Evolutionary conservation across 2,329 filamentous ascomycete species (phyloP), one percentile per base, ranked within the genome.

Genomic region (Pseudonectria foliicola): DNA sequence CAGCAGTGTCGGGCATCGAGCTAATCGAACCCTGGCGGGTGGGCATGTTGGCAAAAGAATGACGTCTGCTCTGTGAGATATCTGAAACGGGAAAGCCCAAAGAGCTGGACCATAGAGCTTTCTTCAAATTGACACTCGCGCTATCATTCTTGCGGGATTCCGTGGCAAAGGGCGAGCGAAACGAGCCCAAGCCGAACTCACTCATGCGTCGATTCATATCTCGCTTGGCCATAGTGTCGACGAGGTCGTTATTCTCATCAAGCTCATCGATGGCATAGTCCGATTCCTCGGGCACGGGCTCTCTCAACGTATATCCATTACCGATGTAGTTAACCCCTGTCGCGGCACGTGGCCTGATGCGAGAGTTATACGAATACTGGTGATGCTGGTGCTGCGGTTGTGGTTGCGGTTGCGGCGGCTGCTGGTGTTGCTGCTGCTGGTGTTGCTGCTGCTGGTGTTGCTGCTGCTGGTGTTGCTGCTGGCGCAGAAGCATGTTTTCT

Each of bases 31-130:
- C 73, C 45, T 82, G 77, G 11, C 78, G 70, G 16, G 75, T 78
- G 18, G 74, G 77, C 50, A 81, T 70, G 49, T 80, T 80, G 33
- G 78, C 85, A 53, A 92, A 86, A 2, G 85, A 90, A 58, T 90
- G 85, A 18, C 85, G 77, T 39, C 85, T 75, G 49, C 83, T 87
- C 50, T 88, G 82, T 10, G 80, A 76, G 21, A 77, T 67, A 41
- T 85, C 80, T 4, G 67, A 68, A 15, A 75, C 69, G 29, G 74
- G 71, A 53, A 85, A 83, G 2, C 75, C 78, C n/a, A 80, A 68
- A 6, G 79, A 78, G 47, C 74, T 82, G 45, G 84, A 80, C 82
- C 82, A 88, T 42, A 77, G 74, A 4, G 72, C 77, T 50, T 77
- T 81, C 57, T 80, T 82, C 7, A 82, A 66, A 25, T 56, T 59